Percentiles rank a stretch among this genome's conserved stretches.
These are phyloP conservation scores for Amylocystis lapponica DNA, from an alignment of 768 basidiomycete genomes.

Conservation along the genomic window DNA sequence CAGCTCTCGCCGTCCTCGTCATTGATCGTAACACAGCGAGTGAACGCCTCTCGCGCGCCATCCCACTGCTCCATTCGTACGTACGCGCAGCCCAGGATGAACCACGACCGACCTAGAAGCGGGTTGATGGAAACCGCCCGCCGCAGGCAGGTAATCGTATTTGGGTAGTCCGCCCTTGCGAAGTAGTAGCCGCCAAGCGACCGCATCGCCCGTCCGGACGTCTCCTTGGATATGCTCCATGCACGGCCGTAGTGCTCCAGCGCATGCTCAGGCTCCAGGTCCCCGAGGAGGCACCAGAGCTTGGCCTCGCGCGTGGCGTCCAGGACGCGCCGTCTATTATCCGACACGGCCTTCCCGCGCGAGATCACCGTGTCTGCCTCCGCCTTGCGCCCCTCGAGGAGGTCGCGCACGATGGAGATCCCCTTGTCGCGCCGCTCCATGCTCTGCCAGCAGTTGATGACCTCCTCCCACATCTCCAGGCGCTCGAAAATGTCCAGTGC, in stretches of 20 bases:
- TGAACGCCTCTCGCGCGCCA: constrained; percentile 78
- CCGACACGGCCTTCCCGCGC: constrained; percentile 48
- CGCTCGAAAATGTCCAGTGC: constrained; percentile 92
- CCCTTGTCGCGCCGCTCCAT: constrained; percentile 79
- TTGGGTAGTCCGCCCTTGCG: constrained; percentile 52
- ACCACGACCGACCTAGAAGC: constrained; percentile 84
- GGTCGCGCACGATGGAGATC: constrained; percentile 73
- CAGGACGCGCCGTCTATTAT: constrained; percentile 35
- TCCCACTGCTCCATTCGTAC: constrained; percentile 82
- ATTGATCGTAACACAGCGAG: constrained; percentile 82
- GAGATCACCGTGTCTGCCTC: constrained; percentile 72
- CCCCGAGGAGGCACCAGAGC: constrained; percentile 92
- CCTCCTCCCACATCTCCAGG: constrained; percentile 98
- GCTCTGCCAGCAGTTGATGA: constrained; percentile 79
- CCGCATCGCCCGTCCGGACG: constrained; percentile 87
- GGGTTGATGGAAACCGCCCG: constrained; percentile 87
- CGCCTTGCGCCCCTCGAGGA: constrained; percentile 78
- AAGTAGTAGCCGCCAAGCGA: constrained; percentile 86
- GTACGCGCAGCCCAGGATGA: constrained; percentile 89
- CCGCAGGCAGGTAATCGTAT: constrained; percentile 61
- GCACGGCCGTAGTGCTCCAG: constrained; percentile 73
- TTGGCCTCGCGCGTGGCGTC: constrained; percentile 80
- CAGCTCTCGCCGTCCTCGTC: constrained; percentile 98
- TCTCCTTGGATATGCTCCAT: constrained; percentile 75
- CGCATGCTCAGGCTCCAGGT: constrained; percentile 73